phyloP scores from a whole-genome alignment of 371 early-diverging fungal species.

The Mucor circinelloides region DNA sequence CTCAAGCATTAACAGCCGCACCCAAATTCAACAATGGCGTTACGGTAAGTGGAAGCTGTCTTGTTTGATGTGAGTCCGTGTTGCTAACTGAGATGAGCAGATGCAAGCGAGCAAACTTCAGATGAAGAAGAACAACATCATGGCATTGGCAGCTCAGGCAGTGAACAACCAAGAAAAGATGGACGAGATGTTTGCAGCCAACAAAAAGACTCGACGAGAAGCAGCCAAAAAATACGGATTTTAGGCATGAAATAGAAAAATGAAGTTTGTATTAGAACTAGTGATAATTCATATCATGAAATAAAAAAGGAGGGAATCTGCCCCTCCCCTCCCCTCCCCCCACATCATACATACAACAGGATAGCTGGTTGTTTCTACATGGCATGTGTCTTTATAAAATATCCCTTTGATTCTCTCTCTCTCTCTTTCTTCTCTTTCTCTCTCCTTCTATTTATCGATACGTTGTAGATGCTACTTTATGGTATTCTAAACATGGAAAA shows the following conservation, averaged over 20 bases:
- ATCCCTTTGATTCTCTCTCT: background rate
- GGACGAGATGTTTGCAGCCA: conserved; percentile 66
- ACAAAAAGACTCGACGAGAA: conserved; percentile 66
- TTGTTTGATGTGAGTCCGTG: background rate
- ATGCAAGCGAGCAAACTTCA: conserved; percentile 53
- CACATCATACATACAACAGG: background rate
- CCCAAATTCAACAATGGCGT: conserved; percentile 32
- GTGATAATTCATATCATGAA: background rate
- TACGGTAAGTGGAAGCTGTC: conserved; percentile 9
- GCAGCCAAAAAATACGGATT: conserved; percentile 73
- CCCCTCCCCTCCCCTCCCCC: no score
- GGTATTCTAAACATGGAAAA: conserved; percentile 13
- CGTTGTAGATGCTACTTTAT: conserved; percentile 7
- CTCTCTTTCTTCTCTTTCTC: background rate
- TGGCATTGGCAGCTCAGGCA: conserved; percentile 78
- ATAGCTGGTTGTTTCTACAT: background rate
- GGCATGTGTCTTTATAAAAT: background rate
- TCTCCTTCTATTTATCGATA: background rate
- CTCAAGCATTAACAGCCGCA: conserved; percentile 22
- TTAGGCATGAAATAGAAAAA: background rate
- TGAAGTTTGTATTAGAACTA: conserved; percentile 8
- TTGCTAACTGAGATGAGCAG: conserved; percentile 7
- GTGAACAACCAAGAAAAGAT: conserved; percentile 65
- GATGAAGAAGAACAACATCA: conserved; percentile 78
- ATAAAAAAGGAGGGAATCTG: background rate